Percentiles rank a stretch among this genome's conserved stretches.
Evolutionary conservation across 2,329 filamentous ascomycete genomes (phyloP).

Genomic region (Cyphellophora attinorum): DNA sequence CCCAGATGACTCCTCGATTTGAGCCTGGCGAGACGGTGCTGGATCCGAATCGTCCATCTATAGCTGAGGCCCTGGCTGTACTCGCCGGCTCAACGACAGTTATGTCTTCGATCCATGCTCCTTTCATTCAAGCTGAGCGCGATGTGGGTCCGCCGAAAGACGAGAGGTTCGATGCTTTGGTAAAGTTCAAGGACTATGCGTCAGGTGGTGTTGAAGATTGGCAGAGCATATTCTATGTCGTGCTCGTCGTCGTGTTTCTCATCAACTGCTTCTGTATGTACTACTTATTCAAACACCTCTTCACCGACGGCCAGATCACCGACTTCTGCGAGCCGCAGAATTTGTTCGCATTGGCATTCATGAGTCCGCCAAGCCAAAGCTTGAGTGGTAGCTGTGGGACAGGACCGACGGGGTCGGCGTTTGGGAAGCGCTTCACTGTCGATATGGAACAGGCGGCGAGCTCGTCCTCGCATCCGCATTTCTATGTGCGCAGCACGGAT

Average conservation of each 20-base stretch:
- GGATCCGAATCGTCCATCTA: conserved; percentile 46
- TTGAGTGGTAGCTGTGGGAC: conserved; percentile 48
- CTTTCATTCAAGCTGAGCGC: conserved; percentile 41
- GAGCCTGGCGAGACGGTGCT: conserved; percentile 29
- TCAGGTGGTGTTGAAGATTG: conserved; percentile 53
- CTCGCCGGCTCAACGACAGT: conserved; percentile 59
- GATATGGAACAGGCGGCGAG: conserved; percentile 35
- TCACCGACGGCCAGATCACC: conserved; percentile 53
- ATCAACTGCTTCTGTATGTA: conserved; percentile 57
- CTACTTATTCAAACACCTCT: conserved; percentile 39
- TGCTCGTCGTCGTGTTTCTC: conserved; percentile 56
- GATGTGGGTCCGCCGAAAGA: conserved; percentile 39
- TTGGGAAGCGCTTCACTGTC: conserved; percentile 36
- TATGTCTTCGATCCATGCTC: conserved; percentile 47
- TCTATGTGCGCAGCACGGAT: conserved; percentile 10
- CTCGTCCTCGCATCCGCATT: conserved; percentile 11
- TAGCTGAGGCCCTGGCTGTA: conserved; percentile 66
- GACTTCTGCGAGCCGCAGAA: conserved; percentile 74
- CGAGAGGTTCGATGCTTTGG: conserved; percentile 53
- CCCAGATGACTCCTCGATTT: conserved; percentile 41
- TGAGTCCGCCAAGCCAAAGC: conserved; percentile 44
- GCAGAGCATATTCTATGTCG: conserved; percentile 58
- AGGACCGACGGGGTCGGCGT: conserved; percentile 43
- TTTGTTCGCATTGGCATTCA: conserved; percentile 62
- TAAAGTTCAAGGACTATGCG: conserved; percentile 60